Conservation (phyloP, 495 filamentous ascomycete species). For the Aspergillus funiculosus region DNA sequence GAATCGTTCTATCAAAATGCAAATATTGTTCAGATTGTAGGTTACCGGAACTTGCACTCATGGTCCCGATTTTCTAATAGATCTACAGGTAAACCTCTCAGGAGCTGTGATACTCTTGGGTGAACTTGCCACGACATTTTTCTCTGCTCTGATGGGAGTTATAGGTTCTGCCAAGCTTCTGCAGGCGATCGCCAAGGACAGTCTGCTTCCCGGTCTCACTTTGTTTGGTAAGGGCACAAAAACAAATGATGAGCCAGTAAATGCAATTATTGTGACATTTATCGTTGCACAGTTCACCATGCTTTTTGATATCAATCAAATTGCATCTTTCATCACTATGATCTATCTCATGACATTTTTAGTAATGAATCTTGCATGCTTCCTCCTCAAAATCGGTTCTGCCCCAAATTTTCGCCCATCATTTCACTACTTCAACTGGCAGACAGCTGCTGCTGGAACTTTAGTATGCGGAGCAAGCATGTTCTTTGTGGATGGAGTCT, state of each 20-base stretch:
- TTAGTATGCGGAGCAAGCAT: constrained; percentile 70
- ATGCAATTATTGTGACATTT: constrained; percentile 73
- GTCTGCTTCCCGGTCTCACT: constrained; percentile 67
- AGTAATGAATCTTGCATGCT: constrained; percentile 76
- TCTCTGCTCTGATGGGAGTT: constrained; percentile 81
- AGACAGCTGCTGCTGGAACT: constrained; percentile 69
- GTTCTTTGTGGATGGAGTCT: constrained; percentile 85
- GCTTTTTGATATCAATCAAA: constrained; percentile 80
- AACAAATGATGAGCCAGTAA: constrained; percentile 67
- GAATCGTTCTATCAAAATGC: constrained; percentile 66
- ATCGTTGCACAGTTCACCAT: constrained; percentile 73
- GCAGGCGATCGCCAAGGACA: constrained; percentile 77
- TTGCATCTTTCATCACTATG: constrained; percentile 85
- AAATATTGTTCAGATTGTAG: constrained; percentile 71
- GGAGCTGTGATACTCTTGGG: constrained; percentile 68
- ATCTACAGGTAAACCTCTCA: constrained; percentile 58
- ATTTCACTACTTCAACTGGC: constrained; percentile 84
- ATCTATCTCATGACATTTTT: constrained; percentile 66
- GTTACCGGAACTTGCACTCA: constrained; percentile 9
- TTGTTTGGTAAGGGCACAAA: constrained; percentile 72
- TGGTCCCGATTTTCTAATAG: constrained; percentile 15
- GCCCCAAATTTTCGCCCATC: constrained; percentile 85
- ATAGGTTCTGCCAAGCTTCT: constrained; percentile 85
- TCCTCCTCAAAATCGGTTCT: constrained; percentile 85
- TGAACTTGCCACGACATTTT: constrained; percentile 76